Percentiles rank a stretch among this genome's conserved stretches.
Evolutionary conservation across 495 filamentous ascomycete genomes (phyloP).

Genomic region (Hypoxylon trugodes): DNA sequence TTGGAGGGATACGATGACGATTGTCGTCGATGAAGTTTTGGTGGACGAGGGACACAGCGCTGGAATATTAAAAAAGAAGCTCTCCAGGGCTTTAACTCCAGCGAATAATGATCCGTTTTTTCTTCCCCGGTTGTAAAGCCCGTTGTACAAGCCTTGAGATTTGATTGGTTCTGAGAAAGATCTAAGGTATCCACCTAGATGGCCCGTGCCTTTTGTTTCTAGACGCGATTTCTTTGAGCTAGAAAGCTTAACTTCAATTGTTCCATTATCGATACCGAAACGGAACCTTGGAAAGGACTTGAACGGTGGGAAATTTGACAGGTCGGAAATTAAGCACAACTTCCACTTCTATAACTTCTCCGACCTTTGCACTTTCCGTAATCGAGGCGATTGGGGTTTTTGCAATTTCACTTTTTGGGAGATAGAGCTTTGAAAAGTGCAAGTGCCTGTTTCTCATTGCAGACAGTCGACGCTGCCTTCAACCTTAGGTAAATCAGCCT

Average conservation of each 20-base stretch:
- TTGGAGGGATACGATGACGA: neutral
- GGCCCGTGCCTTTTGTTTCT: neutral
- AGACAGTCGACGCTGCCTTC: neutral
- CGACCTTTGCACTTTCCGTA: too few relatives aligned
- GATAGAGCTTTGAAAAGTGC: neutral
- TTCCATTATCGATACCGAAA: conserved; percentile 2
- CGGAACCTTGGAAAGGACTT: neutral
- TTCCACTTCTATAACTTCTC: too few relatives aligned
- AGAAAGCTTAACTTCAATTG: neutral
- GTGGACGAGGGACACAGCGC: conserved; percentile 6
- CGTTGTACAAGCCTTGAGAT: neutral
- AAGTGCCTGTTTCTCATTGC: too few relatives aligned
- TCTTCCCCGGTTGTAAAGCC: neutral
- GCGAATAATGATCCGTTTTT: conserved; percentile 37
- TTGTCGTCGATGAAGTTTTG: conserved; percentile 2
- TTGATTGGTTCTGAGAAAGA: neutral
- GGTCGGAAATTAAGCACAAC: too few relatives aligned
- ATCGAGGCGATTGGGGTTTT: too few relatives aligned
- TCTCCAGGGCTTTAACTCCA: conserved; percentile 23
- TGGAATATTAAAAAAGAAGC: conserved; percentile 27
- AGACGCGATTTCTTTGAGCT: neutral
- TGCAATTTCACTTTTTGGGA: neutral
- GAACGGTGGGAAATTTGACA: too few relatives aligned
- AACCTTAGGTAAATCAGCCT: too few relatives aligned
- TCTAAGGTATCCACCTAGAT: neutral